Evolutionary conservation across 495 filamentous ascomycete genomes (phyloP).

Genomic region (Aspergillus homomorphus): DNA sequence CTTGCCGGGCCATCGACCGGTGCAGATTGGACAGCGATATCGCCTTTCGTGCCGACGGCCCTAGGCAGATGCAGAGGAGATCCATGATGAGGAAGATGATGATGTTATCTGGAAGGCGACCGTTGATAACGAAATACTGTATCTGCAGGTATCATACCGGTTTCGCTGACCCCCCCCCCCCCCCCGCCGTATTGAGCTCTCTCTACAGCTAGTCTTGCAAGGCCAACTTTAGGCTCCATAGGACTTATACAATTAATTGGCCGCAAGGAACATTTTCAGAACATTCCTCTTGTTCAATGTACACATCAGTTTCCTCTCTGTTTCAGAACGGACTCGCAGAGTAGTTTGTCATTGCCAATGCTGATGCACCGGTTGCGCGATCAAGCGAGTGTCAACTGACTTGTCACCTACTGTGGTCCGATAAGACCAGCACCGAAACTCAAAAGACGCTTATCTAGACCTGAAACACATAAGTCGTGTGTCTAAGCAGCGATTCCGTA

Average conservation of each 20-base stretch:
- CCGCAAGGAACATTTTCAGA: too few species aligned
- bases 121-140: not conserved
- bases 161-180: too few species aligned
- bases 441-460: slow-evolving; percentile 5
- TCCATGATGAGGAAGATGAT: not conserved
- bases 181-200: not conserved
- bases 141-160: not conserved
- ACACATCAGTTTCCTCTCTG: too few species aligned
- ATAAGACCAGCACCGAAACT: not conserved
- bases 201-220: not conserved
- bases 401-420: not conserved
- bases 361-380: not conserved
- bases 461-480: not conserved
- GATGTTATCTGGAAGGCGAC: slow-evolving; percentile 1
- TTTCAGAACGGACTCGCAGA: not conserved
- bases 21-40: not conserved
- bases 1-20: not conserved
- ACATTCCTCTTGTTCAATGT: too few species aligned
- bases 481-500: not conserved
- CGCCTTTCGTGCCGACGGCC: not conserved
- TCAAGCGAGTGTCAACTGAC: slow-evolving; percentile 4
- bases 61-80: not conserved
- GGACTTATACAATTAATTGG: not conserved
- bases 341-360: not conserved
- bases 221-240: not conserved